A percentile compares a stretch with the other conserved stretches of the same genome.
These are phyloP conservation scores for Cenchrus fungigraminus DNA, from an alignment of 176 grass and related monocot species.

Conservation along the genomic window DNA sequence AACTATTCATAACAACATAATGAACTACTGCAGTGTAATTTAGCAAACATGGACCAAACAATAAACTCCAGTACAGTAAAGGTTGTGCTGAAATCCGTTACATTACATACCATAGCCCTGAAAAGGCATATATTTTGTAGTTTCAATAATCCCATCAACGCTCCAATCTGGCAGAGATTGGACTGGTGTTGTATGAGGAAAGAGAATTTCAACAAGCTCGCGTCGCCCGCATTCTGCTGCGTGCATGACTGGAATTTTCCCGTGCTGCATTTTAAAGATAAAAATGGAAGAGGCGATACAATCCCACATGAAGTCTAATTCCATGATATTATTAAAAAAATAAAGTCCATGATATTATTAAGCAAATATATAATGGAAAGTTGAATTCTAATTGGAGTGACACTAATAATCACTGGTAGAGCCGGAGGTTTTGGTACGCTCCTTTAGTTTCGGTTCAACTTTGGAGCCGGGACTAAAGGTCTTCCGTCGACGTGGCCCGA, in stretches of 20 bases:
- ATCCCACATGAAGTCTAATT: background rate
- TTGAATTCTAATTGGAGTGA: background rate
- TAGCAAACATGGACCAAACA: background rate
- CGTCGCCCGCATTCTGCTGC: slow-evolving; percentile 31
- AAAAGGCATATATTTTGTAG: background rate
- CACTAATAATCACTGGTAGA: background rate
- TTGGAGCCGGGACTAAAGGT: too few relatives aligned
- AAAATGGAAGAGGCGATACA: slow-evolving; percentile 3
- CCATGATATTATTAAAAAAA: too few relatives aligned
- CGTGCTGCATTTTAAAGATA: slow-evolving; percentile 19
- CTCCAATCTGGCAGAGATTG: slow-evolving; percentile 31
- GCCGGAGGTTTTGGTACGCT: too few relatives aligned
- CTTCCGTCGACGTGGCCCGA: too few relatives aligned
- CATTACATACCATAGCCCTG: background rate
- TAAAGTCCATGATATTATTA: background rate
- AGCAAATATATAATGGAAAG: background rate
- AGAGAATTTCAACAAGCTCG: slow-evolving; percentile 55
- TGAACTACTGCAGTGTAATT: background rate
- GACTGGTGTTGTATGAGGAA: slow-evolving; percentile 41
- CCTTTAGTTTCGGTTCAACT: too few relatives aligned
- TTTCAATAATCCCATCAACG: slow-evolving; percentile 15
- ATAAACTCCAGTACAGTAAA: background rate
- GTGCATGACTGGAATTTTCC: slow-evolving; percentile 29
- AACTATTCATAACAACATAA: background rate
- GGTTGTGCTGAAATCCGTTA: background rate